Base-by-base conservation (phyloP, 2,329 filamentous ascomycete genomes). In the Pseudogymnoascus sp. region DNA sequence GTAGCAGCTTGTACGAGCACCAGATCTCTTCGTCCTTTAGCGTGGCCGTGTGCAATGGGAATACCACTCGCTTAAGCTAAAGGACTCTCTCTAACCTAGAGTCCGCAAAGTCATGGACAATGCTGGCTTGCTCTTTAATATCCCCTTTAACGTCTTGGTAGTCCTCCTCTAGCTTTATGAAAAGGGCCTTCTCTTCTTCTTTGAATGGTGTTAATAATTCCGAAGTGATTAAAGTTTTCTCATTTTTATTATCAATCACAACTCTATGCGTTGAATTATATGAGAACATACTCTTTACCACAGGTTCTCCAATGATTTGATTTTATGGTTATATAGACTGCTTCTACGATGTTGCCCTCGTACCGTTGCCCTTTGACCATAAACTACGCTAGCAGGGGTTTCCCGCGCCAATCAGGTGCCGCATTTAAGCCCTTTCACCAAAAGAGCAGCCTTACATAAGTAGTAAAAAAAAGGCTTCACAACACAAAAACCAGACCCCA, bases 1-100 rank as follows among this genome's bases (percentile, higher is more conserved):
- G 35, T 49, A 22, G 62, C 36, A 64, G 61, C 60, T 65, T 62
- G 33, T 67, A 66, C 12, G 45, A 63, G 42, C 39, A 11, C 61
- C 19, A 41, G 42, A 65, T 64, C 63, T 65, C 61, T 23, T 62
- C 36, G 23, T 66, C 63, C 35, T 60, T 58, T n/a, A 66, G 35
- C 12, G 6, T 49, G 23, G 42, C 42, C n/a, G n/a, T 49, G 12
- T 49, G 23, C 42, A 14, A 61, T 19, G 11, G 58, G 58, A 66
- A 67, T 16, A n/a, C n/a, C n/a, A n/a, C n/a, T n/a, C 14, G n/a
- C 9, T 65, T n/a, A 7, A 66, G 62, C 66, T 25, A 67, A 6
- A 23, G 58, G 8, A 65, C 62, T 52, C 62, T 62, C n/a, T 60
- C 60, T 4, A 60, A 61, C 62, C 60, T 23, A 2, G 59, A 64